Evolutionary conservation across 139 green algal species (phyloP), one percentile per base, ranked within the genome.

Genomic region (Protoeuglena noctilucae): DNA sequence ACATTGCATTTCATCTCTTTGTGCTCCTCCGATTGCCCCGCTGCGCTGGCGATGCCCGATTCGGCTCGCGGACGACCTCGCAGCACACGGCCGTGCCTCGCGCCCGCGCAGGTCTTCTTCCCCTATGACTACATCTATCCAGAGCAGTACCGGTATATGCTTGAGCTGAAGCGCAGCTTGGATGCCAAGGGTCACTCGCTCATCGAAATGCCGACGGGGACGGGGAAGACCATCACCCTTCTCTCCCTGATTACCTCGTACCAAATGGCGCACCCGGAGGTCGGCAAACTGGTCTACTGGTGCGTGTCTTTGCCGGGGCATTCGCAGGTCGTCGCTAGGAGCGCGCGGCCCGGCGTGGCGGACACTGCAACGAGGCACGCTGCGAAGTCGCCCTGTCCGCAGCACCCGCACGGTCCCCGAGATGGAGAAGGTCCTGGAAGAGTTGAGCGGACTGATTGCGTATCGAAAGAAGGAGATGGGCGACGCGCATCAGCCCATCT

Each of bases 201-300:
- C n/a, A 64, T 99, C 28, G 92, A 99, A 81, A 99, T 99, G 92
- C 92, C 92, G 48, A 99, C 92, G 16, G 92, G 92, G 23, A 99
- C 92, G 4, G 92, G 92, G 48, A 99, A 99, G 75, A 99, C 92
- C 48, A 95, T 98, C 68, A 95, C 92, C 3, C 68, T 97, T 53
- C 82, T 99, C 24, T 93, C 86, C 3, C 75, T 99, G 31, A 92
- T 98, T 67, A 97, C 91, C 16, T 86, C 69, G n/a, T 99, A 99
- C 70, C 88, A 97, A 70, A 61, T 95, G 51, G 81, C 83, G 5
- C 83, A 95, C 64, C 83, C 84, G 7, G 86, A 95, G 62, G 69
- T 60, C 39, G 53, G 53, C 34, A 60, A 60, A 21, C 53, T 60
- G 26, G 53, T 60, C 26, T 60, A 60, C 53, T 60, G 53, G n/a